These are phyloP conservation scores for Cladorrhinum sp. DNA, from an alignment of 2,329 filamentous ascomycete species.

Conservation along the genomic window DNA sequence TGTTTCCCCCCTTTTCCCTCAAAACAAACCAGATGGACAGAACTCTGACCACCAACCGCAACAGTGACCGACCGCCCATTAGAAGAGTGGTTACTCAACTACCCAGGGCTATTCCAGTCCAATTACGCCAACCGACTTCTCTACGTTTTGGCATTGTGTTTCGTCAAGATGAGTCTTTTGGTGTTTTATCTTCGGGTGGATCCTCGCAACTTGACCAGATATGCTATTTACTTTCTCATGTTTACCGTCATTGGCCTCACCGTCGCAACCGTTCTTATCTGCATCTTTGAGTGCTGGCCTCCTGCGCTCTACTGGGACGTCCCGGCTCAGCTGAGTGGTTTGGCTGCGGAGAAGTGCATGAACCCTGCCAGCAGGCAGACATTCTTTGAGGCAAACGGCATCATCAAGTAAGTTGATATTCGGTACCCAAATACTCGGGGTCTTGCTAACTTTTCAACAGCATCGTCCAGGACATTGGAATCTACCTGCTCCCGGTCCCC, in stretches of 20 bases:
- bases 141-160: slow-evolving; percentile 2
- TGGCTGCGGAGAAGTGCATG: background rate
- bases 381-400: slow-evolving; percentile 8
- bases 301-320: slow-evolving; percentile 3
- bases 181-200: slow-evolving; percentile 3
- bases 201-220: background rate
- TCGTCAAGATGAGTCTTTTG: slow-evolving; percentile 5
- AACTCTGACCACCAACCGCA: background rate
- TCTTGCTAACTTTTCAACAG: background rate
- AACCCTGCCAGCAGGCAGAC: background rate
- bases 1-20: background rate
- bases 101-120: background rate
- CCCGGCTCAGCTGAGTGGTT: background rate
- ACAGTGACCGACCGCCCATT: background rate
- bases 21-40: background rate
- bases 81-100: background rate
- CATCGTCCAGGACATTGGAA: slow-evolving; percentile 5
- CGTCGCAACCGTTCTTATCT: slow-evolving; percentile 1
- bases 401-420: background rate
- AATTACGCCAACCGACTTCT: slow-evolving; percentile 8
- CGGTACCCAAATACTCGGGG: background rate
- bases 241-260: slow-evolving; percentile 7
- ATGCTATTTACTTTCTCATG: slow-evolving; percentile 5
- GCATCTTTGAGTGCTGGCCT: slow-evolving; percentile 6
- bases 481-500: slow-evolving; percentile 4